phyloP scores from a whole-genome alignment of 305 asterid species.

The Fraxinus xanthoxyloides region DNA sequence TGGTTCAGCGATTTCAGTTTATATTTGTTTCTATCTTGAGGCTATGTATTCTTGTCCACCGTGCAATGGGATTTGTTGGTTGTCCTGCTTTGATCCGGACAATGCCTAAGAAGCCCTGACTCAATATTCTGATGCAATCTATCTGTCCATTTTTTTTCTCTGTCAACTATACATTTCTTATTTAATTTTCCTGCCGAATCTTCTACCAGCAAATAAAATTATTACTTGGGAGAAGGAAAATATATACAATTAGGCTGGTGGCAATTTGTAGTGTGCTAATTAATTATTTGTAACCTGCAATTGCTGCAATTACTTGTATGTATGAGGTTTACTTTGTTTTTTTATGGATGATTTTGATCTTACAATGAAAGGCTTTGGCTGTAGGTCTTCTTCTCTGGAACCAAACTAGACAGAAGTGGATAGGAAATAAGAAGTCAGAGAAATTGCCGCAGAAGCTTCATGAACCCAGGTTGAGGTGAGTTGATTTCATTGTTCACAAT shows the following conservation, averaged over 20 bases:
- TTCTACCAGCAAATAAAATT: not conserved
- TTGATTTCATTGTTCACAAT: constrained; percentile 7
- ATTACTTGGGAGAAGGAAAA: not conserved
- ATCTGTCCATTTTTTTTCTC: not conserved
- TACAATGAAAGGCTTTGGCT: not conserved
- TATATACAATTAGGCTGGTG: not conserved
- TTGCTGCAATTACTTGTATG: not conserved
- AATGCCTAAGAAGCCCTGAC: not conserved
- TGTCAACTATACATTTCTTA: not conserved
- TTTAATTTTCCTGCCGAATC: not conserved
- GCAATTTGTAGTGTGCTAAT: not conserved
- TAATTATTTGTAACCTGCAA: not conserved
- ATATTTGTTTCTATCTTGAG: not conserved
- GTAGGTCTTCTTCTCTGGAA: constrained; percentile 76
- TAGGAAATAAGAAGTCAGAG: constrained; percentile 42
- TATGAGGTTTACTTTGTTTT: not conserved
- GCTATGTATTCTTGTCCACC: not conserved
- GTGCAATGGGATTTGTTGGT: not conserved
- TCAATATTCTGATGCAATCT: not conserved
- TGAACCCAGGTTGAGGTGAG: constrained; percentile 69
- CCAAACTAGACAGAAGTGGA: constrained; percentile 71
- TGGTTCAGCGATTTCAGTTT: not conserved
- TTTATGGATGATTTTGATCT: not conserved
- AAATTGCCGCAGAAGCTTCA: constrained; percentile 33
- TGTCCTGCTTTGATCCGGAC: not conserved